Conservation (phyloP, 2,329 filamentous ascomycete species). For the Sclerotinia minor region DNA sequence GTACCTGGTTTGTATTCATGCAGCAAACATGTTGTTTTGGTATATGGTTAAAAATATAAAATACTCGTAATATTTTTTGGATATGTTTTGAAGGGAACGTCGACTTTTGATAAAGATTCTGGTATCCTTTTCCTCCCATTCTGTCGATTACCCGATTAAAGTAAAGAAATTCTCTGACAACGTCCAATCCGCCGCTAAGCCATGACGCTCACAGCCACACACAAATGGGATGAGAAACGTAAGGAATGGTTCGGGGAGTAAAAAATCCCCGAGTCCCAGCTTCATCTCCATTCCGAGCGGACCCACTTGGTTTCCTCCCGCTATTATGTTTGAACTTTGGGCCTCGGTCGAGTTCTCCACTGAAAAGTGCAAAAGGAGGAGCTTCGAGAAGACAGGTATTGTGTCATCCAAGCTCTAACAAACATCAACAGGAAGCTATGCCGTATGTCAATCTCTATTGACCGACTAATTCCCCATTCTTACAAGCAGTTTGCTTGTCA, state of each 20-base stretch:
- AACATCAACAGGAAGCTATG: not conserved
- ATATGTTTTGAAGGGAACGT: not conserved
- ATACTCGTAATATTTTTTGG: not conserved
- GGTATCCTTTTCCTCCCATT: not conserved
- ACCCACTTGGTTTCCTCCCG: not conserved
- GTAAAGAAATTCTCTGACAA: not conserved
- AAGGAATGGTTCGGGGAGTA: not conserved
- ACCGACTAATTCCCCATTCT: not conserved
- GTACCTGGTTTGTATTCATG: not conserved
- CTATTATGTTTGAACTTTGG: not conserved
- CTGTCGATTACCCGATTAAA: not conserved
- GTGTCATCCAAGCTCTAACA: not conserved
- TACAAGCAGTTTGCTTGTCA: not conserved
- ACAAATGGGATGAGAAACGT: constrained; percentile 4
- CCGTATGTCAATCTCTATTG: too few relatives aligned
- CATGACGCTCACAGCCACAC: not conserved
- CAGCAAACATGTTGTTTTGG: not conserved
- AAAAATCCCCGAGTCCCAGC: not conserved
- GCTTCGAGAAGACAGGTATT: not conserved
- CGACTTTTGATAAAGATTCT: too few relatives aligned
- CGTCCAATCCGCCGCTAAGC: not conserved
- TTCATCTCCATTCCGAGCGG: not conserved
- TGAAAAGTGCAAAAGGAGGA: not conserved
- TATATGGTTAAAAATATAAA: too few relatives aligned
- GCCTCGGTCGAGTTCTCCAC: not conserved